Evolutionary conservation across 371 early-diverging fungal species (phyloP).

Genomic region (Mucor racemosus): DNA sequence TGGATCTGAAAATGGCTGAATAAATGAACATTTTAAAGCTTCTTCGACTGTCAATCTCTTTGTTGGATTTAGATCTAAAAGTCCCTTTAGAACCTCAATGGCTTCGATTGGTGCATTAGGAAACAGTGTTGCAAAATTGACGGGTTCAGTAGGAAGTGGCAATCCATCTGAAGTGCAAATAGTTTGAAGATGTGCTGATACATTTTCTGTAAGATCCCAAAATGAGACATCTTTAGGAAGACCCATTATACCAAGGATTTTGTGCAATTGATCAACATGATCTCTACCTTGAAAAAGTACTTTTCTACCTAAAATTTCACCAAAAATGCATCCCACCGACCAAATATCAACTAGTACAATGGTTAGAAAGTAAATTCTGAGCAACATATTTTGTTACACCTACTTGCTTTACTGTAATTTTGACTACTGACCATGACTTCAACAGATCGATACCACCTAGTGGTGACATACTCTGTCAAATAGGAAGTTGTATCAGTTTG

Average conservation of each 20-base stretch:
- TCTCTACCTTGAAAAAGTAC: conserved; percentile 74
- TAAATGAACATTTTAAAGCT: conserved; percentile 78
- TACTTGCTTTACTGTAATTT: conserved; percentile 79
- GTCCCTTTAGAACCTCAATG: conserved; percentile 78
- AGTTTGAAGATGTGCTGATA: conserved; percentile 25
- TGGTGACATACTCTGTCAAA: conserved; percentile 85
- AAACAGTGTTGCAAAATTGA: conserved; percentile 39
- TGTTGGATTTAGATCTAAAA: conserved; percentile 88
- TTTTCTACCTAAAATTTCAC: conserved; percentile 76
- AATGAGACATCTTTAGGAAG: conserved; percentile 87
- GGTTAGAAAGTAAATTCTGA: not conserved
- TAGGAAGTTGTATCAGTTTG: conserved; percentile 61
- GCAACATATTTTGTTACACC: conserved; percentile 13
- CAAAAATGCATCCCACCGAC: conserved; percentile 89
- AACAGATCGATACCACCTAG: conserved; percentile 94
- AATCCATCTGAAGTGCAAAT: conserved; percentile 53
- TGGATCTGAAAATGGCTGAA: conserved; percentile 50
- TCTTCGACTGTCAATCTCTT: conserved; percentile 82
- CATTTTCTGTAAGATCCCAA: conserved; percentile 21
- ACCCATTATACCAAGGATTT: conserved; percentile 85
- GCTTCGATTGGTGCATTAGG: conserved; percentile 58
- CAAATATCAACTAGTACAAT: conserved; percentile 72
- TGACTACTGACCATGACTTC: conserved; percentile 85
- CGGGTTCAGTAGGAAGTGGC: conserved; percentile 37
- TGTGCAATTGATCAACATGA: conserved; percentile 91